Conservation (phyloP, 768 basidiomycete species). For the Melanogaster broomeanus region DNA sequence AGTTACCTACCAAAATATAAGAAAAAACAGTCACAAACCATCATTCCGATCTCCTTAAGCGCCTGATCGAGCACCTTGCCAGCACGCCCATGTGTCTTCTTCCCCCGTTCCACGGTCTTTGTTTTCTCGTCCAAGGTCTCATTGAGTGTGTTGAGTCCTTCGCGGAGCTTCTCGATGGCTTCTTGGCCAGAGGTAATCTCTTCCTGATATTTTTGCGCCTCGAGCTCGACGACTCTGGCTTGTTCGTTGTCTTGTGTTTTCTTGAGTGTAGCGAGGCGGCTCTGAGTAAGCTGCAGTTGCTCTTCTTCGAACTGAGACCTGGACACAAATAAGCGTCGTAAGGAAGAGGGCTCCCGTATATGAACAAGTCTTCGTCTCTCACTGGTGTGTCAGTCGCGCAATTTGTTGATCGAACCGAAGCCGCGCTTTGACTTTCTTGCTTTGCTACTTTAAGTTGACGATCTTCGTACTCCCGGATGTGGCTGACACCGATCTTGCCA, state of each 20-base stretch:
- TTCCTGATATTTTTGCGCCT: constrained; percentile 53
- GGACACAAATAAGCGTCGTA: constrained; percentile 1
- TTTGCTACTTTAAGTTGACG: constrained; percentile 86
- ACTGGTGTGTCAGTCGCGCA: constrained; percentile 85
- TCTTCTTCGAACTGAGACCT: constrained; percentile 85
- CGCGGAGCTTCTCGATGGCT: constrained; percentile 54
- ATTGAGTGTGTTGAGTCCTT: constrained; percentile 61
- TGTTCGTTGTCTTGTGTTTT: constrained; percentile 54
- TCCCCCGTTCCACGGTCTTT: constrained; percentile 72
- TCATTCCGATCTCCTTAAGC: constrained; percentile 84
- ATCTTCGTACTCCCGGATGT: constrained; percentile 93
- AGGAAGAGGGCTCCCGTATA: background rate
- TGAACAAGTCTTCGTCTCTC: constrained; percentile 23
- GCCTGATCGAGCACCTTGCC: constrained; percentile 81
- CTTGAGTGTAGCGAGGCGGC: constrained; percentile 60
- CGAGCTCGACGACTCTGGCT: constrained; percentile 51
- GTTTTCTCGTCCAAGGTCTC: constrained; percentile 72
- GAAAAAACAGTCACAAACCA: constrained; percentile 46
- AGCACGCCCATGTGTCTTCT: constrained; percentile 68
- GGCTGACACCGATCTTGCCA: constrained; percentile 68
- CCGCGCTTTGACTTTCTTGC: constrained; percentile 82
- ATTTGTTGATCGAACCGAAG: constrained; percentile 86
- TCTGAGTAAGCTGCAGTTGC: constrained; percentile 63
- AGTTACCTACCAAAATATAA: constrained; percentile 19
- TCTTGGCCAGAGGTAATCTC: constrained; percentile 64